A percentile compares a stretch with the other conserved stretches of the same genome.
phyloP scores from a whole-genome alignment of 352 stramenopile species.

The Pythium scleroteichum region DNA sequence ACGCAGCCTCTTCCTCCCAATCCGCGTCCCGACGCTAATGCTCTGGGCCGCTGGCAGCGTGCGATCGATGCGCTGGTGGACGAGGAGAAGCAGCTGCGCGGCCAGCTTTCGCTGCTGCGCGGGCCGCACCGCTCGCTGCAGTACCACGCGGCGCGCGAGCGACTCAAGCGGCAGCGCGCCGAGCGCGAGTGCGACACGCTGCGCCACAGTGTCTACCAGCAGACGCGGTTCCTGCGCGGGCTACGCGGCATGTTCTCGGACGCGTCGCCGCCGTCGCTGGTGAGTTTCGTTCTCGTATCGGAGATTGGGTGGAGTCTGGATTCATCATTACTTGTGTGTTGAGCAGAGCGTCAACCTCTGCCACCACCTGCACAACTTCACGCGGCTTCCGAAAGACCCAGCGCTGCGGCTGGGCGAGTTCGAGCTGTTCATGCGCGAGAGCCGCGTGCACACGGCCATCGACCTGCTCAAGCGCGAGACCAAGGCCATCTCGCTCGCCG shows the following conservation, averaged over 20 bases:
- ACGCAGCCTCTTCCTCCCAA: too few species aligned
- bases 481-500: neutral
- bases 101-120: constrained; percentile 1
- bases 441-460: constrained; percentile 7
- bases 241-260: constrained; percentile 3
- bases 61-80: neutral
- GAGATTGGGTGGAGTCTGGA: neutral
- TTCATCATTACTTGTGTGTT: neutral
- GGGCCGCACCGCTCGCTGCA: neutral
- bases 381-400: constrained; percentile 15
- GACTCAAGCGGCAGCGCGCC: constrained; percentile 9
- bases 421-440: constrained; percentile 3
- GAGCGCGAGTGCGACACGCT: constrained; percentile 12
- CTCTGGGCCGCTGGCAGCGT: too few species aligned
- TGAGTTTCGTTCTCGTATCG: neutral
- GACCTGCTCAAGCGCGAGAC: constrained; percentile 21
- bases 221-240: constrained; percentile 13
- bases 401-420: constrained; percentile 13
- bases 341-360: constrained; percentile 18
- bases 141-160: constrained; percentile 1
- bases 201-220: constrained; percentile 6
- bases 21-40: too few species aligned
- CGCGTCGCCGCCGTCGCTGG: neutral
- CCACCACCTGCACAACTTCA: constrained; percentile 27
- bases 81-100: neutral